Evolutionary conservation across 257 asterid genomes (phyloP).

Genomic region (Echites panduratus): DNA sequence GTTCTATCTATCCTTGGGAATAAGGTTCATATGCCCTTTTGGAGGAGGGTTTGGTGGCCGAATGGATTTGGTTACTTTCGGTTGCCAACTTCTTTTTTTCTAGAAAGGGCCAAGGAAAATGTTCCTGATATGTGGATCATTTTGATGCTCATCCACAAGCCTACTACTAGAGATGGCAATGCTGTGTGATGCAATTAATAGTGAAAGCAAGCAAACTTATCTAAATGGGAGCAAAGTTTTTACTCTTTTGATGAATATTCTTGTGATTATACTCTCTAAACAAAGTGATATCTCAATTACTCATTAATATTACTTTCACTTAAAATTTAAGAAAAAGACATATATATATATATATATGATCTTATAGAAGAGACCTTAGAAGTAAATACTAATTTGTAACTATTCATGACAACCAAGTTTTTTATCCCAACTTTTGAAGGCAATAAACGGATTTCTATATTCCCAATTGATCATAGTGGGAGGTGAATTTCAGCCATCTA

Average conservation of each 20-base stretch:
- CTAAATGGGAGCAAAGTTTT: not conserved
- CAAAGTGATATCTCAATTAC: too few species aligned
- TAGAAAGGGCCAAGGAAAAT: not conserved
- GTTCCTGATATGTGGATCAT: not conserved
- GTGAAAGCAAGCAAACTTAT: not conserved
- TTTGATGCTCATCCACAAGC: not conserved
- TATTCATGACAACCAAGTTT: not conserved
- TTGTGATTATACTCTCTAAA: too few species aligned
- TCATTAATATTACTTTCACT: too few species aligned
- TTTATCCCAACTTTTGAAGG: not conserved
- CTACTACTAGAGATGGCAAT: not conserved
- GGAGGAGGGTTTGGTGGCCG: not conserved
- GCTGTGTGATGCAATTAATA: not conserved
- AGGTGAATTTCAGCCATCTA: not conserved
- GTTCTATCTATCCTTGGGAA: not conserved
- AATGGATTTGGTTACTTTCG: not conserved
- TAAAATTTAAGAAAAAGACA: too few species aligned
- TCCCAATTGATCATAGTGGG: not conserved
- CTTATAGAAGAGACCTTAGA: too few species aligned
- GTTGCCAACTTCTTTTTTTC: constrained; percentile 3
- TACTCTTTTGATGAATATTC: too few species aligned
- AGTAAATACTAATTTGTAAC: too few species aligned
- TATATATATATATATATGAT: too few species aligned
- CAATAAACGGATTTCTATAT: not conserved
- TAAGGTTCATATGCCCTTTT: not conserved